Conservation (phyloP, 371 early-diverging fungal species). For the Mortierella sp. region DNA sequence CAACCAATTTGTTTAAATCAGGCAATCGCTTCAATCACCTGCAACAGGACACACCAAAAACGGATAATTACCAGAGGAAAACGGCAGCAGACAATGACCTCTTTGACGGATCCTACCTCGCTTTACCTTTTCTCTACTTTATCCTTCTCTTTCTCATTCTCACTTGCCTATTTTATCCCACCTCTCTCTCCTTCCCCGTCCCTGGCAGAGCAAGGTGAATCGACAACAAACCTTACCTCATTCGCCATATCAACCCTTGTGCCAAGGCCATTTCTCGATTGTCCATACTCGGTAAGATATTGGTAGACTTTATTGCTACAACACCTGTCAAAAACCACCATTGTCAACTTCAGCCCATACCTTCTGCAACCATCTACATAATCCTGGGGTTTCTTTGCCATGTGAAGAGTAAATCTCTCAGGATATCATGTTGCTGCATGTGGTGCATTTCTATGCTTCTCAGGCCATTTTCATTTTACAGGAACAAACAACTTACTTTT, state of each 20-base stretch:
- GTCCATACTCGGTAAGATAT: neutral
- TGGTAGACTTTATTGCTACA: too few species aligned
- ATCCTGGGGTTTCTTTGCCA: too few species aligned
- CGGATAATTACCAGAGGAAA: neutral
- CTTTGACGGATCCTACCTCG: neutral
- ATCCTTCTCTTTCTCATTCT: neutral
- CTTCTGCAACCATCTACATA: too few species aligned
- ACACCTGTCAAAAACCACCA: neutral
- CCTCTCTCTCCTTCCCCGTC: neutral
- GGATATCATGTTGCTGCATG: too few species aligned
- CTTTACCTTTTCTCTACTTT: neutral
- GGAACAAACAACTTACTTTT: too few species aligned
- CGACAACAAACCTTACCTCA: neutral
- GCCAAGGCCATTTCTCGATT: too few species aligned
- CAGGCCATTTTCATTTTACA: too few species aligned
- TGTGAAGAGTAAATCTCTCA: too few species aligned
- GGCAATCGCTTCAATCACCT: constrained; percentile 1
- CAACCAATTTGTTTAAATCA: constrained; percentile 14
- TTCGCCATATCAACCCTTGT: neutral
- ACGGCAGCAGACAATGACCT: neutral
- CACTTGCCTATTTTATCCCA: neutral
- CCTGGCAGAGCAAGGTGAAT: neutral
- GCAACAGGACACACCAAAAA: neutral
- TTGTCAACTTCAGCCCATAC: too few species aligned
- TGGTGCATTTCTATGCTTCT: too few species aligned